Evolutionary conservation across 768 basidiomycete species (phyloP).

Genomic region (Lanmaoa rubissima): DNA sequence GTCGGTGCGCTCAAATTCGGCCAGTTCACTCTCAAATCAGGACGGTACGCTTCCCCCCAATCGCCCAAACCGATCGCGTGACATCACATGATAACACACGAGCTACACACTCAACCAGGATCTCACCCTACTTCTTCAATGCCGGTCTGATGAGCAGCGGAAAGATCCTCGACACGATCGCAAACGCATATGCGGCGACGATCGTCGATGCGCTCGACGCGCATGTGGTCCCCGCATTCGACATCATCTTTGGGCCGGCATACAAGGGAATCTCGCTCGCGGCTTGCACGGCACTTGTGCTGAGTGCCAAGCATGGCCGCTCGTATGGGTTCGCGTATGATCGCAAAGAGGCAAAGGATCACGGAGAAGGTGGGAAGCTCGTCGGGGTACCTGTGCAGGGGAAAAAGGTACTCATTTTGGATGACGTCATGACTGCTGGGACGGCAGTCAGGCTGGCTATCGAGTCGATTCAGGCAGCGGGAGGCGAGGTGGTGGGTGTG

Average conservation of each 20-base stretch:
- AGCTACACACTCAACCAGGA: slow-evolving; percentile 38
- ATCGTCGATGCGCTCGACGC: slow-evolving; percentile 51
- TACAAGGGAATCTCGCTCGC: slow-evolving; percentile 98
- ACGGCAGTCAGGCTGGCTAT: slow-evolving; percentile 87
- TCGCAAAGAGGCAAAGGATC: slow-evolving; percentile 93
- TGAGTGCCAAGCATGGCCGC: slow-evolving; percentile 62
- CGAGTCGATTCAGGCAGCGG: slow-evolving; percentile 60
- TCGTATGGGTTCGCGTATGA: slow-evolving; percentile 87
- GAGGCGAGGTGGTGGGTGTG: slow-evolving; percentile 86
- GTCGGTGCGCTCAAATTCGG: slow-evolving; percentile 86
- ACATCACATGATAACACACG: not conserved
- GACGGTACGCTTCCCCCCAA: slow-evolving; percentile 59
- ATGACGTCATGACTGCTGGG: slow-evolving; percentile 95
- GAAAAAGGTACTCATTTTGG: slow-evolving; percentile 81
- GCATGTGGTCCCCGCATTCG: slow-evolving; percentile 46
- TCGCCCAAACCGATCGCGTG: not conserved
- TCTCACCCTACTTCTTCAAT: slow-evolving; percentile 98
- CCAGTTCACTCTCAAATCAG: slow-evolving; percentile 90
- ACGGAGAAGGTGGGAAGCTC: slow-evolving; percentile 91
- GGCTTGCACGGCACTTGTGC: slow-evolving; percentile 73
- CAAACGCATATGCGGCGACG: slow-evolving; percentile 80
- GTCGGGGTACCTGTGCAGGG: slow-evolving; percentile 85
- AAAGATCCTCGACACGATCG: slow-evolving; percentile 71
- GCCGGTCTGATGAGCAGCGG: slow-evolving; percentile 87
- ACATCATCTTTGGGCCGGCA: slow-evolving; percentile 93